Percentiles rank a stretch among this genome's conserved stretches.
Conservation (phyloP, 2,329 filamentous ascomycete genomes). For the Curvularia verruculosa region DNA sequence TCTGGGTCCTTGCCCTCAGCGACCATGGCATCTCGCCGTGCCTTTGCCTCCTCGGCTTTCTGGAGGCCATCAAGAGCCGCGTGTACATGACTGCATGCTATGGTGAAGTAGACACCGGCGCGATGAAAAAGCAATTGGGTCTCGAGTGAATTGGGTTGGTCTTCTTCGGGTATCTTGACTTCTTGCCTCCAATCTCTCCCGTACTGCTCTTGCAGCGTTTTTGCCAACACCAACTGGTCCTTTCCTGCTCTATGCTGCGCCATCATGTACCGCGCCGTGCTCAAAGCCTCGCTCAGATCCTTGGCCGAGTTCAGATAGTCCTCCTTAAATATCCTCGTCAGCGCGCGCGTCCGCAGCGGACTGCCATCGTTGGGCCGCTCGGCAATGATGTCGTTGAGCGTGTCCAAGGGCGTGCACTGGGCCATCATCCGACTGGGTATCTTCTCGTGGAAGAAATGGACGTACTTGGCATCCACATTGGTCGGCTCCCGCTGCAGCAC, state of each 20-base stretch:
- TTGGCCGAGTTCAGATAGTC: conserved; percentile 72
- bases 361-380: conserved; percentile 68
- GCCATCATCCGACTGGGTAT: conserved; percentile 77
- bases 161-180: conserved; percentile 62
- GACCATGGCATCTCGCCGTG: conserved; percentile 29
- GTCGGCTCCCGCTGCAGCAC: conserved; percentile 73
- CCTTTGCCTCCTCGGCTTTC: conserved; percentile 46
- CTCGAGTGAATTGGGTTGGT: conserved; percentile 77
- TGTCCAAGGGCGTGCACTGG: conserved; percentile 70
- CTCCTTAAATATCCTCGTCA: conserved; percentile 76
- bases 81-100: conserved; percentile 71
- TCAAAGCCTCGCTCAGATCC: conserved; percentile 73
- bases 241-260: conserved; percentile 59
- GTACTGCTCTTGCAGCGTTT: conserved; percentile 49
- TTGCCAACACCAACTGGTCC: conserved; percentile 61
- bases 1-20: conserved; percentile 37
- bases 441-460: conserved; percentile 94
- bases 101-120: conserved; percentile 71
- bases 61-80: conserved; percentile 59
- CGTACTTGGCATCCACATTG: conserved; percentile 78
- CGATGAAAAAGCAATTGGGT: conserved; percentile 78
- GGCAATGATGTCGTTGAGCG: conserved; percentile 71
- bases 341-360: conserved; percentile 73
- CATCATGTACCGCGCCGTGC: conserved; percentile 59
- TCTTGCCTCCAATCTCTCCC: conserved; percentile 58